Percentiles rank a stretch among this genome's conserved stretches.
phyloP scores from a whole-genome alignment of 1,284 basidiomycete species.

The Wallemia mellicola region DNA sequence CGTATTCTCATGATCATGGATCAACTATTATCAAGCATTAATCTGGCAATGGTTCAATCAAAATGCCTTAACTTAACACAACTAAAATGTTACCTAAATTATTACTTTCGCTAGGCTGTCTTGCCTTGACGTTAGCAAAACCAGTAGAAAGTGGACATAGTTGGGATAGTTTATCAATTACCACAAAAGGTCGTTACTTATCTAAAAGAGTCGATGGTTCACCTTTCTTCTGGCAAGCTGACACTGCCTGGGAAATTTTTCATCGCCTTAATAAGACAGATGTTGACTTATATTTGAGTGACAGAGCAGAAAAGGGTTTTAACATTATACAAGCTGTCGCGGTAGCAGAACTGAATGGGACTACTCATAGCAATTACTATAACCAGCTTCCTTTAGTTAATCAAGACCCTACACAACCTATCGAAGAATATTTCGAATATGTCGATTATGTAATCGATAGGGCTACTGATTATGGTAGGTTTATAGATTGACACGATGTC shows the following conservation, averaged over 20 bases:
- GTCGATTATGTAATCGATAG: constrained; percentile 5
- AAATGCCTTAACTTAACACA: no score
- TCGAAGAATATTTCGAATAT: constrained; percentile 5
- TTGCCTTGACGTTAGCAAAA: no score
- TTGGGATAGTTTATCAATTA: neutral
- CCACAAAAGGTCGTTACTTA: neutral
- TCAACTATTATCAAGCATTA: no score
- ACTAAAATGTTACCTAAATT: no score
- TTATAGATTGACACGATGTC: neutral
- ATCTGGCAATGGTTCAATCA: no score
- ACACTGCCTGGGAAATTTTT: constrained; percentile 10
- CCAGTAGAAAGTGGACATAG: neutral
- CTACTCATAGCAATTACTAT: constrained; percentile 6
- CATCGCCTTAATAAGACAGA: constrained; percentile 6
- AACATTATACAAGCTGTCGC: constrained; percentile 6
- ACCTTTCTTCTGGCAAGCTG: constrained; percentile 8
- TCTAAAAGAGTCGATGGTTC: neutral
- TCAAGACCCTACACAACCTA: constrained; percentile 3
- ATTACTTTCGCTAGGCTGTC: no score
- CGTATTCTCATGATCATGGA: no score
- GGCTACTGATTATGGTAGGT: constrained; percentile 3
- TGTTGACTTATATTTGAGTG: constrained; percentile 6
- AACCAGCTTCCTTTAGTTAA: constrained; percentile 7
- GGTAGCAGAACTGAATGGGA: constrained; percentile 6
- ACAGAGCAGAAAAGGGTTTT: constrained; percentile 7